phyloP scores from a whole-genome alignment of 2,329 filamentous ascomycete genomes.

The Neurospora crassa region DNA sequence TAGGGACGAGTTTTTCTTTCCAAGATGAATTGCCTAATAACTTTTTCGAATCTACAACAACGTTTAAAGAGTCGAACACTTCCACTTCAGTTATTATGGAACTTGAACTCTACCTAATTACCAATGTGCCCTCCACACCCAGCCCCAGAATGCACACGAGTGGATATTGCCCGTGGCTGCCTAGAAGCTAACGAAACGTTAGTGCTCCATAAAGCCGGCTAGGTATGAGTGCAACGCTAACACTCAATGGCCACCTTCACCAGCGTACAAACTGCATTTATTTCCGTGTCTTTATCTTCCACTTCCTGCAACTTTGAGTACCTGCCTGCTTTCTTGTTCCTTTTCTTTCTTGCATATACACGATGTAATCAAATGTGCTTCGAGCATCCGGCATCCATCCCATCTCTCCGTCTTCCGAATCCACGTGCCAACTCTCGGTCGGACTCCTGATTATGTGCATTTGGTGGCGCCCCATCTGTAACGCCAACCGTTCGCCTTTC shows the following conservation, averaged over 20 bases:
- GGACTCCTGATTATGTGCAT: not conserved
- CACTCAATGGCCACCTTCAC: not conserved
- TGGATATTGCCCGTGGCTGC: not conserved
- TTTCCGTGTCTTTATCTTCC: not conserved
- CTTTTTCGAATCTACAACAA: too few relatives aligned
- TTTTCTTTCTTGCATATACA: not conserved
- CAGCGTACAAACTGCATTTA: not conserved
- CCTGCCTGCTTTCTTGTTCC: not conserved
- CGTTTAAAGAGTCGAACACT: too few relatives aligned
- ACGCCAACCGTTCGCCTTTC: not conserved
- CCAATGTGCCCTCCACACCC: too few relatives aligned
- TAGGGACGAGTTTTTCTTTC: too few relatives aligned
- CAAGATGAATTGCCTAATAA: too few relatives aligned
- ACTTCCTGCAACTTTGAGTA: not conserved
- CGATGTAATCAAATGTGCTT: not conserved
- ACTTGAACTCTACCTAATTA: too few relatives aligned
- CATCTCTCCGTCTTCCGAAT: not conserved
- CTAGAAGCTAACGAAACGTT: not conserved
- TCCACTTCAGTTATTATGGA: too few relatives aligned
- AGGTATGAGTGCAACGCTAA: not conserved
- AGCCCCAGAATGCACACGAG: too few relatives aligned
- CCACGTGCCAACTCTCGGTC: not conserved
- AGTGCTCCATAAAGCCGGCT: not conserved
- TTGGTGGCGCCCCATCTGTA: not conserved
- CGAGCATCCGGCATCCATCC: not conserved